Base-by-base conservation (phyloP, 495 filamentous ascomycete genomes). In the Penicillium desertorum region DNA sequence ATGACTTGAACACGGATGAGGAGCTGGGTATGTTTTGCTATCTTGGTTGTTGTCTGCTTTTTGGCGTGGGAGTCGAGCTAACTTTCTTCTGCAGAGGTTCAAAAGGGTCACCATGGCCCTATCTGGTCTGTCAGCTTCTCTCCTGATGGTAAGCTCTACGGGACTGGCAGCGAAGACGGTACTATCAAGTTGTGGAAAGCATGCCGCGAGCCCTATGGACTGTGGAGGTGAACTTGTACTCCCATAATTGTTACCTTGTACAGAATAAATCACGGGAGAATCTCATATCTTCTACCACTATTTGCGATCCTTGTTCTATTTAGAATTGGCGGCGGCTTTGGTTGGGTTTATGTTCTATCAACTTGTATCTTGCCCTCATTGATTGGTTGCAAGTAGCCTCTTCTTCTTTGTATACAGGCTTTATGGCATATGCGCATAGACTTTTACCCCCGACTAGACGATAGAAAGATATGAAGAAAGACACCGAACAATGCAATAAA, bases 71-170 rank as follows among this genome's bases (percentile, higher is more conserved):
- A 29, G 20, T 11, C 3, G 9, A 11, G 17, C 66, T 76, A 66
- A 79, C 55, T 36, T 30, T 67, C 68, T 8, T 30, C 27, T 45
- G 45, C 51, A 81, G 92, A 98, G 63, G 86, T 94, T 19, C 91
- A 95, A 79, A 98, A 96, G 72, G 95, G 94, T 20, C 95, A 98
- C 67, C 94, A 98, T 68, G 94, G 95, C 12, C 92, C 92, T 10
- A 92, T 98, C 55, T 98, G 94, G 95, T 94, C 89, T 19, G 83
- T 95, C 51, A 86, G 85, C 52, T 98, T 98, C 75, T 93, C 90
- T 10, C 94, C 94, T 1, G 92, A 98, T 71, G 92, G 91, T 27
- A 96, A 93, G 70, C 74, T 98, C 12, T 98, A 96, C 70, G 93
- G 91, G 8, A 98, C 95, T 1, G 94, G 92, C 25, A 96, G 92